These are phyloP conservation scores for Cryptococcus sp. DNA, from an alignment of 1,284 basidiomycete species.

Conservation along the genomic window DNA sequence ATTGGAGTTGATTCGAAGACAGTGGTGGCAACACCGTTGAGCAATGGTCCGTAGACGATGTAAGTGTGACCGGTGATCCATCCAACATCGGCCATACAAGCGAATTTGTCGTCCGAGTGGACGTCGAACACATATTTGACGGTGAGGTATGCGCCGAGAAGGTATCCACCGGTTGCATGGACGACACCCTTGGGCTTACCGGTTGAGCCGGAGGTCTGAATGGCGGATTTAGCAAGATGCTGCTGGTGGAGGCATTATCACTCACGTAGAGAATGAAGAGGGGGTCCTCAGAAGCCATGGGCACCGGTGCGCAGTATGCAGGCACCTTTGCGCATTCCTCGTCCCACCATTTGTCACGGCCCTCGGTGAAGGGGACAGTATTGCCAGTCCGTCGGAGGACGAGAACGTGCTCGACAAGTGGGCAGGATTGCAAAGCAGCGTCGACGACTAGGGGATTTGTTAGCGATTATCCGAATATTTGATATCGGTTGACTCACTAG, in stretches of 20 bases:
- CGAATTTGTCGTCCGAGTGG: constrained; percentile 87
- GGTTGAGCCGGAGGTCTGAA: constrained; percentile 87
- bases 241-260: constrained; percentile 21
- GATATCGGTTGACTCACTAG: constrained; percentile 52
- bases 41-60: constrained; percentile 93
- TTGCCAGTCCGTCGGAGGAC: constrained; percentile 88
- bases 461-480: no score
- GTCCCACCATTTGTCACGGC: constrained; percentile 95
- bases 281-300: constrained; percentile 89
- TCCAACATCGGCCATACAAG: constrained; percentile 98
- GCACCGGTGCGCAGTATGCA: constrained; percentile 84
- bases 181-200: constrained; percentile 98
- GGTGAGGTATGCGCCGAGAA: constrained; percentile 85
- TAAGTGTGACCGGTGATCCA: constrained; percentile 99
- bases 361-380: constrained; percentile 76
- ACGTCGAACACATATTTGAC: constrained; percentile 97
- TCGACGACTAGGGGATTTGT: constrained; percentile 66
- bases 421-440: constrained; percentile 82
- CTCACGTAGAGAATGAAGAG: constrained; percentile 95
- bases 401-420: constrained; percentile 84
- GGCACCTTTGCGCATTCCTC: constrained; percentile 83
- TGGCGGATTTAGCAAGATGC: constrained; percentile 7
- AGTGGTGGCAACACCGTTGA: constrained; percentile 83
- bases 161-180: constrained; percentile 91
- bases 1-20: constrained; percentile 97